A percentile compares a stretch with the other conserved stretches of the same genome.
These are phyloP conservation scores for Hyphopichia fennica DNA, from an alignment of 1,139 yeast genomes.

Conservation along the genomic window DNA sequence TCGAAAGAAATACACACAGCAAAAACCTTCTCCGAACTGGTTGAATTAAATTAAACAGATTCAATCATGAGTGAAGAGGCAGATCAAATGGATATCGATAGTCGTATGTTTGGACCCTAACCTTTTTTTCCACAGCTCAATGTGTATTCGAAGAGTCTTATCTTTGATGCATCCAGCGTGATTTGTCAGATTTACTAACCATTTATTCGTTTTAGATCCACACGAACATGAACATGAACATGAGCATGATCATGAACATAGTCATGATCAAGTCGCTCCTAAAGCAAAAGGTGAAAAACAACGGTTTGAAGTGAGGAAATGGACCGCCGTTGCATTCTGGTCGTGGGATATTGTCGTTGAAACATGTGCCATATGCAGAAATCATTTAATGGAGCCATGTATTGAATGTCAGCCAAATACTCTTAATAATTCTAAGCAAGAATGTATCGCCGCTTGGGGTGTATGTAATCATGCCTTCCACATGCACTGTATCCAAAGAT, in stretches of 20 bases:
- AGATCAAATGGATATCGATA: conserved; percentile 35
- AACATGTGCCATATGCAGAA: conserved; percentile 97
- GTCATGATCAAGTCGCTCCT: background rate
- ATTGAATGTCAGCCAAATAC: conserved; percentile 94
- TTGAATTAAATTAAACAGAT: background rate
- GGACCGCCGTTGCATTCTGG: conserved; percentile 99
- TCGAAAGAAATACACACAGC: background rate
- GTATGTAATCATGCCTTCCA: conserved; percentile 93
- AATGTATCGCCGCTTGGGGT: conserved; percentile 98
- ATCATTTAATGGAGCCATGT: conserved; percentile 98
- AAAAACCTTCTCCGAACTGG: background rate
- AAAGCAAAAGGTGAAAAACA: conserved; percentile 24
- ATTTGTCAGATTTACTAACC: background rate
- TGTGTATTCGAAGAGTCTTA: too few relatives aligned
- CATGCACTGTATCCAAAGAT: conserved; percentile 91
- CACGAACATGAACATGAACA: background rate
- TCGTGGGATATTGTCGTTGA: conserved; percentile 98
- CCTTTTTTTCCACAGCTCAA: too few relatives aligned
- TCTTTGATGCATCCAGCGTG: too few relatives aligned
- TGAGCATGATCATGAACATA: background rate
- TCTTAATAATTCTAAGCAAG: conserved; percentile 63
- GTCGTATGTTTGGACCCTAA: conserved; percentile 19
- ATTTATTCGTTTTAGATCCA: conserved; percentile 1
- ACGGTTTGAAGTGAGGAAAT: conserved; percentile 54
- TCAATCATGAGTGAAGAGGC: conserved; percentile 18